These are phyloP conservation scores for Pelargonium fulgidum DNA, from an alignment of 441 rosid genomes.

Conservation along the genomic window DNA sequence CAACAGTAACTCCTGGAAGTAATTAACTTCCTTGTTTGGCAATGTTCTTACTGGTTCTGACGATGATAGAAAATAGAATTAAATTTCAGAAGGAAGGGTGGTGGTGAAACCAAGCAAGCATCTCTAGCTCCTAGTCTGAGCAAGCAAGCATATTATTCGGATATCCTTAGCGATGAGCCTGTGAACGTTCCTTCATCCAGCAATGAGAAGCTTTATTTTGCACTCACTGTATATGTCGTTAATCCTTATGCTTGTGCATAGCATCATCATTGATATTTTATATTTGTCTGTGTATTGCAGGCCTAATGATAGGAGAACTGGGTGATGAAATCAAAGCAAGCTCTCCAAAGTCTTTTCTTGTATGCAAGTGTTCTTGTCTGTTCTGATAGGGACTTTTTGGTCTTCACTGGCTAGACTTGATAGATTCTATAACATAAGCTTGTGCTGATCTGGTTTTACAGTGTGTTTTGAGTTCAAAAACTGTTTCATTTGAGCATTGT, in stretches of 20 bases:
- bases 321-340: slow-evolving; percentile 15
- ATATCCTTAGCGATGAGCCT: slow-evolving; percentile 18
- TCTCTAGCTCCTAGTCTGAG: slow-evolving; percentile 13
- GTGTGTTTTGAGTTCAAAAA: too few relatives aligned
- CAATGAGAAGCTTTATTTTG: neutral
- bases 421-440: too few relatives aligned
- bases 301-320: neutral
- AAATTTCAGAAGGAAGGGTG: slow-evolving; percentile 1
- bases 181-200: neutral
- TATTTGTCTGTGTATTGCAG: neutral
- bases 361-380: too few relatives aligned
- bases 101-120: slow-evolving; percentile 29
- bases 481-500: too few relatives aligned
- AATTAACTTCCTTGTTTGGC: neutral
- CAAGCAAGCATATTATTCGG: slow-evolving; percentile 25
- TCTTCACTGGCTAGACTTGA: too few relatives aligned
- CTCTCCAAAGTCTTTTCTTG: neutral
- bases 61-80: too few relatives aligned
- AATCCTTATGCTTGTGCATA: neutral
- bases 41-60: neutral
- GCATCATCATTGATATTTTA: neutral
- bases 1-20: slow-evolving; percentile 6
- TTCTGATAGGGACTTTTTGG: too few relatives aligned
- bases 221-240: neutral
- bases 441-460: too few relatives aligned